phyloP scores from a whole-genome alignment of 2,329 filamentous ascomycete genomes.

The Lachnellula occidentalis region DNA sequence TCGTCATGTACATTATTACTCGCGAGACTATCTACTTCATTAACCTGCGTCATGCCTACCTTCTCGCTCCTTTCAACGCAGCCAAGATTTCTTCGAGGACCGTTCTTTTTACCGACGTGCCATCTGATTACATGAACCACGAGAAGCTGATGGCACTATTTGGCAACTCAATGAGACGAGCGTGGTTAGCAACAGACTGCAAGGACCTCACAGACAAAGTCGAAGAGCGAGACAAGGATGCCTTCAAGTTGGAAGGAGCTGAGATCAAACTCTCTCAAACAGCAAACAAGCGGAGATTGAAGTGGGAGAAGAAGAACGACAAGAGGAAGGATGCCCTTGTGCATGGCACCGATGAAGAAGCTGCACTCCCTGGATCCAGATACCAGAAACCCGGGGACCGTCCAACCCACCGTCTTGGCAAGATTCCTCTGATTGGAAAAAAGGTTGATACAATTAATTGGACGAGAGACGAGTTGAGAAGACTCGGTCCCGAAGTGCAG shows the following conservation, averaged over 20 bases:
- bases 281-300: slow-evolving; percentile 67
- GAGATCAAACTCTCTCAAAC: slow-evolving; percentile 79
- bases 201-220: slow-evolving; percentile 75
- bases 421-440: slow-evolving; percentile 67
- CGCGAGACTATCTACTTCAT: slow-evolving; percentile 87
- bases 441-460: slow-evolving; percentile 94
- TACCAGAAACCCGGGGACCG: slow-evolving; percentile 69
- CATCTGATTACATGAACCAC: slow-evolving; percentile 70
- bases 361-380: slow-evolving; percentile 62
- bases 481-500: slow-evolving; percentile 66
- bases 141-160: slow-evolving; percentile 73
- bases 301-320: slow-evolving; percentile 38
- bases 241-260: slow-evolving; percentile 77
- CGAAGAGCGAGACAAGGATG: slow-evolving; percentile 71
- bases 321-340: slow-evolving; percentile 46
- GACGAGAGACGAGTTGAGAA: slow-evolving; percentile 72
- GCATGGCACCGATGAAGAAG: slow-evolving; percentile 52
- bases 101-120: slow-evolving; percentile 82
- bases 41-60: slow-evolving; percentile 85
- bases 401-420: slow-evolving; percentile 67
- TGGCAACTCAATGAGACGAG: slow-evolving; percentile 69
- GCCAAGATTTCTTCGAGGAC: slow-evolving; percentile 83
- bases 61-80: slow-evolving; percentile 76
- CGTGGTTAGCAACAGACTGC: slow-evolving; percentile 78
- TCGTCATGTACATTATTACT: slow-evolving; percentile 83